Conservation (phyloP, 495 filamentous ascomycete species). For the Hyphodiscus hymeniophilus region DNA sequence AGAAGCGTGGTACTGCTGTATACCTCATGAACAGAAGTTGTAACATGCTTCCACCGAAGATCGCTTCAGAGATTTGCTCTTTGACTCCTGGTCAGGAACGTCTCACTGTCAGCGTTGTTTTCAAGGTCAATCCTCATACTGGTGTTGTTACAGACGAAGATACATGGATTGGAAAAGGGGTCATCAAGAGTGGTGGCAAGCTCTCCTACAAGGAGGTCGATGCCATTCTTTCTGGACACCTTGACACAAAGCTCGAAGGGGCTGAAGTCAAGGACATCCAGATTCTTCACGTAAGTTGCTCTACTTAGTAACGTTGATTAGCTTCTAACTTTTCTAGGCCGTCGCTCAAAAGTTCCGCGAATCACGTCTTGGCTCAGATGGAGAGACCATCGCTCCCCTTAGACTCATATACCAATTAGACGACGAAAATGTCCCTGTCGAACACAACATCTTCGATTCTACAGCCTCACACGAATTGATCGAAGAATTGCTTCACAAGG, state of each 20-base stretch:
- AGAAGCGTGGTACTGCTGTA: constrained; percentile 94
- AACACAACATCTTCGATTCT: constrained; percentile 91
- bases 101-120: constrained; percentile 85
- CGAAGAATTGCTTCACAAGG: constrained; percentile 88
- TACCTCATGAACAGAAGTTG: constrained; percentile 88
- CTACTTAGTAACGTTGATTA: background rate
- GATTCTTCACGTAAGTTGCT: constrained; percentile 46
- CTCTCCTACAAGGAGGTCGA: constrained; percentile 81
- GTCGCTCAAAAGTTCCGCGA: constrained; percentile 85
- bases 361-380: constrained; percentile 68
- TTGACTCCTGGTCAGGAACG: constrained; percentile 79
- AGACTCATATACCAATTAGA: constrained; percentile 91
- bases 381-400: constrained; percentile 70
- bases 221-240: constrained; percentile 56
- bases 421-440: constrained; percentile 94
- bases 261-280: constrained; percentile 63
- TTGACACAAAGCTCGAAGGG: constrained; percentile 47
- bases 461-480: constrained; percentile 85
- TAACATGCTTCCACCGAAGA: constrained; percentile 77
- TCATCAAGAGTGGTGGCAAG: constrained; percentile 84
- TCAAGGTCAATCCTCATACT: constrained; percentile 71
- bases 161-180: constrained; percentile 87
- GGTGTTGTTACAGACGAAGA: constrained; percentile 73
- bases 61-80: constrained; percentile 82
- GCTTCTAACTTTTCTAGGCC: constrained; percentile 35